A percentile compares a stretch with the other conserved stretches of the same genome.
Evolutionary conservation across 768 basidiomycete species (phyloP).

Genomic region (Sporobolomyces phaffii): DNA sequence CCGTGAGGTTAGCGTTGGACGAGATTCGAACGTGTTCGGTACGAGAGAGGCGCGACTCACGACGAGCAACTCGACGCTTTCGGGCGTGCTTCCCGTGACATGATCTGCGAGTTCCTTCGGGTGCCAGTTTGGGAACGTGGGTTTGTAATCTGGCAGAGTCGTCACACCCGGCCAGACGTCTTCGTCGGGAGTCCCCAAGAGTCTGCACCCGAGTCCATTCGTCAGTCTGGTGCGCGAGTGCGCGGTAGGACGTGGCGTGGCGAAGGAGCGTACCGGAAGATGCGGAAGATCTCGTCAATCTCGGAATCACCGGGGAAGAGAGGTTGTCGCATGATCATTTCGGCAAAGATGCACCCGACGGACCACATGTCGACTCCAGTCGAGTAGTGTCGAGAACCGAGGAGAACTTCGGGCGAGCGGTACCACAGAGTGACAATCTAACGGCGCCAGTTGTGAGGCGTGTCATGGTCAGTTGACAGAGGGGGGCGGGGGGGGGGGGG

Average conservation of each 20-base stretch:
- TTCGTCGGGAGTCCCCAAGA: constrained; percentile 90
- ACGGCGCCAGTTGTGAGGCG: too few species aligned
- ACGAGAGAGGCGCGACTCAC: constrained; percentile 13
- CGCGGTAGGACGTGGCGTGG: background rate
- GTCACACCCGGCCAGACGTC: constrained; percentile 85
- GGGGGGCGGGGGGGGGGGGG: too few species aligned
- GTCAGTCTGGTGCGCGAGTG: background rate
- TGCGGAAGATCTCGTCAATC: constrained; percentile 99
- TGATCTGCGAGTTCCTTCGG: constrained; percentile 57
- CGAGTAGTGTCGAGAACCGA: constrained; percentile 91
- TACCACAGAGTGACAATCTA: constrained; percentile 99
- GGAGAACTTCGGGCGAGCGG: constrained; percentile 91
- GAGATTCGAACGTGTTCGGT: too few species aligned
- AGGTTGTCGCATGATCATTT: constrained; percentile 88
- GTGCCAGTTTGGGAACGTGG: constrained; percentile 93
- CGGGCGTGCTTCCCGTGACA: constrained; percentile 29
- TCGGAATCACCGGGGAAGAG: constrained; percentile 99
- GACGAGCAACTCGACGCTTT: constrained; percentile 35
- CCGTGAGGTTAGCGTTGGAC: too few species aligned
- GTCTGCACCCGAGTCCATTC: constrained; percentile 51
- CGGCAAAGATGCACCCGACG: constrained; percentile 95
- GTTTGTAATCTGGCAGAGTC: constrained; percentile 85
- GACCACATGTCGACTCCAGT: constrained; percentile 99
- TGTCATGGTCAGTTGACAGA: too few species aligned
- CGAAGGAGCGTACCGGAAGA: constrained; percentile 68